Percentiles rank a stretch among this genome's conserved stretches.
Evolutionary conservation across 768 basidiomycete genomes (phyloP).

Genomic region (Tylopilus sp.): DNA sequence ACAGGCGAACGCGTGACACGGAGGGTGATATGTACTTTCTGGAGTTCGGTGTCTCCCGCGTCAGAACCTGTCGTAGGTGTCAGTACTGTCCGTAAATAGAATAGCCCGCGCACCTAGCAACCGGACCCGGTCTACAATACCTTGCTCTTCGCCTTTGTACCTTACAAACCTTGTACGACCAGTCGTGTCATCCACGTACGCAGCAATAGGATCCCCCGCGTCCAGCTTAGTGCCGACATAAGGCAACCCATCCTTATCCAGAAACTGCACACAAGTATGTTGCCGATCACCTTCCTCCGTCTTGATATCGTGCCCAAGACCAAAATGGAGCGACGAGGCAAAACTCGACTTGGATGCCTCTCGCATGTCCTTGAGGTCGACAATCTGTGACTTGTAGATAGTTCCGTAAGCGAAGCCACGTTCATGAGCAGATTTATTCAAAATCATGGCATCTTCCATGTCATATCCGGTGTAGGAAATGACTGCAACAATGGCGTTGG

Average conservation of each 20-base stretch:
- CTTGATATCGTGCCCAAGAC: slow-evolving; percentile 73
- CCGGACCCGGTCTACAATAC: slow-evolving; percentile 88
- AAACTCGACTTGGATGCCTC: slow-evolving; percentile 59
- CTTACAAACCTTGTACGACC: slow-evolving; percentile 82
- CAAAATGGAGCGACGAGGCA: slow-evolving; percentile 82
- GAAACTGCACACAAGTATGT: slow-evolving; percentile 45
- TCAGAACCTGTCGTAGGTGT: slow-evolving; percentile 63
- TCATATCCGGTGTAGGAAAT: slow-evolving; percentile 99
- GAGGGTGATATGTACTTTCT: slow-evolving; percentile 91
- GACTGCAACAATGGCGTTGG: slow-evolving; percentile 98
- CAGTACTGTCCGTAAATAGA: background rate
- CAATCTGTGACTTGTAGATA: slow-evolving; percentile 89
- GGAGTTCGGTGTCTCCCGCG: slow-evolving; percentile 80
- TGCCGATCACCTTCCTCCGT: slow-evolving; percentile 44
- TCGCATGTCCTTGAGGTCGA: slow-evolving; percentile 81
- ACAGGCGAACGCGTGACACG: slow-evolving; percentile 93
- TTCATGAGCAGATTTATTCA: slow-evolving; percentile 98
- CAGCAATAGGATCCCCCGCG: slow-evolving; percentile 78
- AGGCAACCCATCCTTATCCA: slow-evolving; percentile 87
- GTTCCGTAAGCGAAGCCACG: slow-evolving; percentile 97
- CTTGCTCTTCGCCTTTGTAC: slow-evolving; percentile 94
- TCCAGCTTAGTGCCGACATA: slow-evolving; percentile 64
- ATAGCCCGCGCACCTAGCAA: slow-evolving; percentile 61
- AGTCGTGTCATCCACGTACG: slow-evolving; percentile 83
- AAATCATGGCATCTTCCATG: slow-evolving; percentile 99